Conservation (phyloP, 2,329 filamentous ascomycete species). For the Fusarium protoensiforme region DNA sequence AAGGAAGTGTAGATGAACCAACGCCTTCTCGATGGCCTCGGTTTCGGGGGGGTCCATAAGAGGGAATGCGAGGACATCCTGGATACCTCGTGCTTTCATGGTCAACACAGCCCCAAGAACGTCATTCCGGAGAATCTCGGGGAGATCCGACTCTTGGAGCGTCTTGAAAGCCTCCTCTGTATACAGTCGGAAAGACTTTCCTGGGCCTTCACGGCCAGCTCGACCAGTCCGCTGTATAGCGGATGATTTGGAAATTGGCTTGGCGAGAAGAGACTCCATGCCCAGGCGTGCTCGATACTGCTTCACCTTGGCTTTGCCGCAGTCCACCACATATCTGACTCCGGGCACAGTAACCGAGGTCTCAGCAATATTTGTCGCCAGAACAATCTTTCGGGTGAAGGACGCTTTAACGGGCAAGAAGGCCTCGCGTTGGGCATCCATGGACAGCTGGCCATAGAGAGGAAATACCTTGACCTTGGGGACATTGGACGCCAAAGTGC, state of each 20-base stretch:
- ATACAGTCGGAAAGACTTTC: constrained; percentile 91
- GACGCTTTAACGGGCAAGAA: constrained; percentile 79
- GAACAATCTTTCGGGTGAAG: constrained; percentile 87
- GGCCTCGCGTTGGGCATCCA: constrained; percentile 85
- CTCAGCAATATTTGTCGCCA: constrained; percentile 98
- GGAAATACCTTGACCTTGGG: constrained; percentile 80
- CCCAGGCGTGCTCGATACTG: constrained; percentile 87
- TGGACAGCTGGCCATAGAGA: constrained; percentile 89
- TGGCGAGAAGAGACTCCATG: constrained; percentile 89
- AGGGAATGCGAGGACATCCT: constrained; percentile 84
- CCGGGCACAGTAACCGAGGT: constrained; percentile 96
- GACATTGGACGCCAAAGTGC: constrained; percentile 76
- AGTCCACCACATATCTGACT: constrained; percentile 90
- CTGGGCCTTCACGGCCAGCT: constrained; percentile 90
- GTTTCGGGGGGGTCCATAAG: constrained; percentile 84
- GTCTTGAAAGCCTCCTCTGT: constrained; percentile 79
- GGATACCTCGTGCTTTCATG: constrained; percentile 91
- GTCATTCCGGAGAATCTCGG: constrained; percentile 92
- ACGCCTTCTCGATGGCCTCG: constrained; percentile 82
- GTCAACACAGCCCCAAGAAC: constrained; percentile 86
- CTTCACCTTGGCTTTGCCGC: constrained; percentile 94
- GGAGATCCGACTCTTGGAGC: constrained; percentile 79
- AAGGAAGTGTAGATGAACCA: constrained; percentile 83
- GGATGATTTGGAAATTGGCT: constrained; percentile 92
- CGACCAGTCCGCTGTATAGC: constrained; percentile 92